These are phyloP conservation scores for Trichoderma sp. DNA, from an alignment of 2,329 filamentous ascomycete species.

Conservation along the genomic window DNA sequence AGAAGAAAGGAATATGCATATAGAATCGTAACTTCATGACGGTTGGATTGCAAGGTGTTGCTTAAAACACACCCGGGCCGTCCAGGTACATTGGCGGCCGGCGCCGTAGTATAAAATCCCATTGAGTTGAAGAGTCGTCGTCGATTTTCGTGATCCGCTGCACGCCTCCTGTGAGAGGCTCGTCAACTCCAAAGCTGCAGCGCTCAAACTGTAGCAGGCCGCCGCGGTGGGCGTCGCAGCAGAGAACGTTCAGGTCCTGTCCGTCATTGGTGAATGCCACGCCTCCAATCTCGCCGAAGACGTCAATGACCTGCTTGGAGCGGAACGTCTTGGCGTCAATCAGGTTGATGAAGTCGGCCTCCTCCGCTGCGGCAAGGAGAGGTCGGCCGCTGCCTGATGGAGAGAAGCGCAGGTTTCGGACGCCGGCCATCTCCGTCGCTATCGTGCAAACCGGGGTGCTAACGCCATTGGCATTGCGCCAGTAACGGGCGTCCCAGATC, in stretches of 20 bases:
- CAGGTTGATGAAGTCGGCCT: slow-evolving; percentile 71
- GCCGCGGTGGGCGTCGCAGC: slow-evolving; percentile 65
- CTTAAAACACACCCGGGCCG: slow-evolving; percentile 29
- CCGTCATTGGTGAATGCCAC: slow-evolving; percentile 67
- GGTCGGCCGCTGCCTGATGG: slow-evolving; percentile 67
- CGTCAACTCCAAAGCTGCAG: slow-evolving; percentile 37
- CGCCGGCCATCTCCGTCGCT: slow-evolving; percentile 66
- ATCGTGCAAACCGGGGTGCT: slow-evolving; percentile 55
- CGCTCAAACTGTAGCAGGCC: slow-evolving; percentile 65
- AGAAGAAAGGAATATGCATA: background rate
- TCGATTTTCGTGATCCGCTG: background rate
- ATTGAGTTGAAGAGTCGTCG: background rate
- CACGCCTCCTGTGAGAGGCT: slow-evolving; percentile 26
- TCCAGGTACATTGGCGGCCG: slow-evolving; percentile 23
- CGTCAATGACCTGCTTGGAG: slow-evolving; percentile 68
- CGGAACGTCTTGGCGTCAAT: slow-evolving; percentile 67
- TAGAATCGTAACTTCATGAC: slow-evolving; percentile 16
- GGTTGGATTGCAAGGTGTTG: background rate
- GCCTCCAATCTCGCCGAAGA: slow-evolving; percentile 76
- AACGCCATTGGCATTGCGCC: slow-evolving; percentile 55
- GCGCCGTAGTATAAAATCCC: slow-evolving; percentile 15
- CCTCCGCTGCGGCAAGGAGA: slow-evolving; percentile 71
- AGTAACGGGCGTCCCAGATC: slow-evolving; percentile 75
- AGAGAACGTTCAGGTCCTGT: slow-evolving; percentile 67
- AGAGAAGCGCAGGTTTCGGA: slow-evolving; percentile 70